Base-by-base conservation (phyloP, 768 basidiomycete genomes). In the Suillus alpinus region DNA sequence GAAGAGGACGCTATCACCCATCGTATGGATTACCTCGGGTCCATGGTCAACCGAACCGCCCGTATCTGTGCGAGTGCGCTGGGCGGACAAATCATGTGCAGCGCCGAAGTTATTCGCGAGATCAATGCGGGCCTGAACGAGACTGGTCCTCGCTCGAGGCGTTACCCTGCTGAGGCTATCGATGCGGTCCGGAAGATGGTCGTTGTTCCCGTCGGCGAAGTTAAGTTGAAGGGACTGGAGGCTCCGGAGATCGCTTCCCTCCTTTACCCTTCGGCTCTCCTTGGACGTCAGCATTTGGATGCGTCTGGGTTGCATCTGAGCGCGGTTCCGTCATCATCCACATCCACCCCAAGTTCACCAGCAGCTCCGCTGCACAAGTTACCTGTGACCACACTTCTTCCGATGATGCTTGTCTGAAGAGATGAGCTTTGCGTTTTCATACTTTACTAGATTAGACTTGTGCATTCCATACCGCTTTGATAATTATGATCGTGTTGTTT, bases 1-100 rank as follows among this genome's bases (percentile, higher is more conserved):
- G 95, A 97, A 69, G 81, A 86, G 2, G 97, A 99, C 73, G 88
- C 91, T 2, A 87, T 94, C 69, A 95, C 94, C 4, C 79, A 86
- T 61, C 89, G 96, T 50, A 98, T 99, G 97, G 96, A 98, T 73
- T 98, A 98, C 75, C 91, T 96, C 67, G 96, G 95, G 0, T 89
- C 94, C 1, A 92, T 97, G 86, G 94, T 97, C 65, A 98, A 97
- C 74, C 91, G 95, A 39, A 82, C 95, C 0, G 87, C 96, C 3
- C 84, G 96, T 41, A 91, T 99, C 68, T 85, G 81, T 62, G 86
- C 87, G 20, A 84, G 79, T 59, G 95, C 96, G 1, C 85, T 86
- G 8, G 96, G 96, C 6, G 97, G 97, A 0, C 94, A 98, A 73
- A 93, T 98, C 70, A 89, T 92, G 84, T 89, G 92, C 68, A 94